phyloP scores from a whole-genome alignment of 2,329 filamentous ascomycete species.

The Dryadomyces quercus-mongolicae region DNA sequence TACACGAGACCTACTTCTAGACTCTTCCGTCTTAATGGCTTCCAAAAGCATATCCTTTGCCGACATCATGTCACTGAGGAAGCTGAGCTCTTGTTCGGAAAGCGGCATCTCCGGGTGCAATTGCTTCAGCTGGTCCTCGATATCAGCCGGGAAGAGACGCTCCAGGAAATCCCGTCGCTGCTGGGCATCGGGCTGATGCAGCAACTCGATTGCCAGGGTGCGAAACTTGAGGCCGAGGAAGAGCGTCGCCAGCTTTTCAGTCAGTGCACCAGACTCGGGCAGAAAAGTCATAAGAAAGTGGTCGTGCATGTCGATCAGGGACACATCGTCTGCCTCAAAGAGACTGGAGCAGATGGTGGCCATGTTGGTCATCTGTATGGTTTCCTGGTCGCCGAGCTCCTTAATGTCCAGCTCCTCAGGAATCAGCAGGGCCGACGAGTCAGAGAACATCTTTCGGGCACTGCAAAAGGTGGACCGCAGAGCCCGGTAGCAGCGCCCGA shows the following conservation, averaged over 20 bases:
- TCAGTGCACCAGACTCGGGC: conserved; percentile 24
- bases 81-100: conserved; percentile 10
- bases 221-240: conserved; percentile 34
- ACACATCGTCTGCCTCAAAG: conserved; percentile 23
- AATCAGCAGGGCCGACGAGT: conserved; percentile 18
- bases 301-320: conserved; percentile 30
- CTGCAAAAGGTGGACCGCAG: conserved; percentile 20
- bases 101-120: conserved; percentile 20
- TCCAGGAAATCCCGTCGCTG: conserved; percentile 25
- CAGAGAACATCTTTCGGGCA: conserved; percentile 22
- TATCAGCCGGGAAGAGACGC: conserved; percentile 42
- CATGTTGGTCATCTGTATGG: conserved; percentile 35
- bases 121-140: conserved; percentile 35
- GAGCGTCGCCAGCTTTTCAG: conserved; percentile 28
- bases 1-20: too few species aligned
- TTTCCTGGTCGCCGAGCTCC: conserved; percentile 24
- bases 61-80: conserved; percentile 8
- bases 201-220: conserved; percentile 4
- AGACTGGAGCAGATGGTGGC: conserved; percentile 31
- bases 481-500: conserved; percentile 21
- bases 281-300: conserved; percentile 33
- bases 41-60: conserved; percentile 35
- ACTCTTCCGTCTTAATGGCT: conserved; percentile 36
- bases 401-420: conserved; percentile 26
- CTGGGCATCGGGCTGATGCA: conserved; percentile 4